Evolutionary conservation across 176 grass and related monocot species (phyloP).

Genomic region (maize (Zea mays)): Zm-B73-REFERENCE-NAM-5.0 NC_050103.1:179991001-179991500

Average conservation of each 20-base stretch:
- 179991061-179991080: constrained; percentile 81
- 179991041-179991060: constrained; percentile 60
- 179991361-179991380: background rate
- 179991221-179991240: background rate
- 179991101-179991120: background rate
- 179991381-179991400: background rate
- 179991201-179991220: background rate
- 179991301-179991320: background rate
- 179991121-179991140: background rate
- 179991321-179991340: background rate
- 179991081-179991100: constrained; percentile 81
- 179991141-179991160: background rate
- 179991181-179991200: too few relatives aligned
- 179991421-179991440: background rate
- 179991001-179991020: background rate
- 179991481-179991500: background rate
- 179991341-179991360: background rate
- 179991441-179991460: background rate
- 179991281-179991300: background rate
- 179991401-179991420: background rate
- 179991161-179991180: background rate
- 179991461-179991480: background rate
- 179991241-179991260: background rate
- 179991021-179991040: constrained; percentile 61
- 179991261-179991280: background rate